phyloP scores from a whole-genome alignment of 2,329 filamentous ascomycete genomes.

The Colletotrichum aenigma region DNA sequence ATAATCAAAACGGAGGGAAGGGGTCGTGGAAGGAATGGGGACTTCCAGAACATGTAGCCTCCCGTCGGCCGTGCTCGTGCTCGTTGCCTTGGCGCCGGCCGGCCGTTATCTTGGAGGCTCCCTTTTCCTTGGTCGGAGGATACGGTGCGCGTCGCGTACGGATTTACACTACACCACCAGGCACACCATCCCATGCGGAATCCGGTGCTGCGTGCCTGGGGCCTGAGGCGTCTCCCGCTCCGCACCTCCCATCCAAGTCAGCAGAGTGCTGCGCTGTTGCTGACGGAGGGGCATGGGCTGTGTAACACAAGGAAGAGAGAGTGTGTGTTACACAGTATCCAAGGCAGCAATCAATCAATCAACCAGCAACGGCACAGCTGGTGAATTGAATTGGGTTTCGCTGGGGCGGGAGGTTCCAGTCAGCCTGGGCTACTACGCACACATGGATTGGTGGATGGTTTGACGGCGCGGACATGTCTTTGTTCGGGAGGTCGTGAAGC shows the following conservation, averaged over 20 bases:
- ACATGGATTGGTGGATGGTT: background rate
- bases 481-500: background rate
- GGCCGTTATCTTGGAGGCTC: background rate
- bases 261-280: background rate
- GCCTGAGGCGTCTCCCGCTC: slow-evolving; percentile 3
- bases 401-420: background rate
- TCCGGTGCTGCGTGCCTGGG: background rate
- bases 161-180: background rate
- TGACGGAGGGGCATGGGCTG: background rate
- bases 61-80: background rate
- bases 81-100: background rate
- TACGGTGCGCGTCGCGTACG: background rate
- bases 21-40: background rate
- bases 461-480: background rate
- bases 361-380: background rate
- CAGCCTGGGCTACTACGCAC: background rate
- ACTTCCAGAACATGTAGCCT: slow-evolving; percentile 7
- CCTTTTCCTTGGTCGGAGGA: background rate
- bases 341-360: background rate
- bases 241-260: slow-evolving; percentile 5
- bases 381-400: background rate
- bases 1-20: background rate
- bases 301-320: background rate
- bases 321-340: background rate
- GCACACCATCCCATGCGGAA: background rate